Conservation (phyloP, 345 rosid species). For the Lenwebbia sp. region DNA sequence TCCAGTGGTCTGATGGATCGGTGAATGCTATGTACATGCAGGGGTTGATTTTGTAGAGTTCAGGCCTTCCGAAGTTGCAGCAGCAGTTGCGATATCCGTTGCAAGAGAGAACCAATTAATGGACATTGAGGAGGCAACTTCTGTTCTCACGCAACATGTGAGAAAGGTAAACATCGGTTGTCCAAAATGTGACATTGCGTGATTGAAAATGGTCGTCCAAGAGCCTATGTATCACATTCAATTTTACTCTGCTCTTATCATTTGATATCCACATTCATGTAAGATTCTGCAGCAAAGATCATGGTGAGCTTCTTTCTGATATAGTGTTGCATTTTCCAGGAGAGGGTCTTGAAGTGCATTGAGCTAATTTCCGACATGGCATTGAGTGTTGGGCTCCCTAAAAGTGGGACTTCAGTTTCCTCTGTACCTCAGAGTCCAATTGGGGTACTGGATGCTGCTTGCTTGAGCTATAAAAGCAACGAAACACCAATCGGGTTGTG, state of each 20-base stretch:
- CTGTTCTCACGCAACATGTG: constrained; percentile 30
- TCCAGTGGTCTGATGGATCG: not conserved
- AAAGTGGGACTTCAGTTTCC: constrained; percentile 9
- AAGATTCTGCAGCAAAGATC: not conserved
- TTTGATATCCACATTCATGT: not conserved
- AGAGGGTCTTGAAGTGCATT: constrained; percentile 34
- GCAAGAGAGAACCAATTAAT: constrained; percentile 26
- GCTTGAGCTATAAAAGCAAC: constrained; percentile 60
- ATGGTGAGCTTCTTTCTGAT: not conserved
- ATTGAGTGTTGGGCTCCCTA: constrained; percentile 12
- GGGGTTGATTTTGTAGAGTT: constrained; percentile 61
- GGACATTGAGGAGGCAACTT: constrained; percentile 35
- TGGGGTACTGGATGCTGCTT: constrained; percentile 61
- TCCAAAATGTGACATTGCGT: not conserved
- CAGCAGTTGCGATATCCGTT: constrained; percentile 58
- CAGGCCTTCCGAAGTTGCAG: constrained; percentile 74
- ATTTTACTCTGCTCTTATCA: not conserved
- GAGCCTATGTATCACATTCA: not conserved
- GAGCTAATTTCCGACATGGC: constrained; percentile 22
- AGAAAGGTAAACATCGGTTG: constrained; percentile 24
- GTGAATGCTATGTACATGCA: constrained; percentile 27
- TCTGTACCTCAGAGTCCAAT: constrained; percentile 54
- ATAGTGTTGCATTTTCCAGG: constrained; percentile 21
- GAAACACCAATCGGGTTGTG: constrained; percentile 30
- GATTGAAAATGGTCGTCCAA: no score